phyloP scores from a whole-genome alignment of 345 rosid species.

The Turritis glabra region DNA sequence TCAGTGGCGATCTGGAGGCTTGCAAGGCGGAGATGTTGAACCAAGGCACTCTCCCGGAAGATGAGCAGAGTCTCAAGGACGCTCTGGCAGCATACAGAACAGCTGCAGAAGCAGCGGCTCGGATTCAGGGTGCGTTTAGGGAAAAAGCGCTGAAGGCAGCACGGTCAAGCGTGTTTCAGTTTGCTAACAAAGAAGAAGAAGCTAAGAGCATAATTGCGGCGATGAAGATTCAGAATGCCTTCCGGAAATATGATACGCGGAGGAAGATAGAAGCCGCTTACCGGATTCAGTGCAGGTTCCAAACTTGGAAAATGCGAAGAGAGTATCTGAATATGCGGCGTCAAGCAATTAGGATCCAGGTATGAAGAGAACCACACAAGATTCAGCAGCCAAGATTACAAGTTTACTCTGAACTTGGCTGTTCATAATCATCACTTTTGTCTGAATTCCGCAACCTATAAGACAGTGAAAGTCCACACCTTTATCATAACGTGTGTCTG shows the following conservation, averaged over 20 bases:
- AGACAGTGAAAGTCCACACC: background rate
- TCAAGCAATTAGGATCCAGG: constrained; percentile 83
- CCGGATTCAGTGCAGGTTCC: constrained; percentile 83
- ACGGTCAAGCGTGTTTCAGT: constrained; percentile 49
- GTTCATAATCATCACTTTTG: background rate
- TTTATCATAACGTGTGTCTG: background rate
- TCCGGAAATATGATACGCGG: constrained; percentile 61
- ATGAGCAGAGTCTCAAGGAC: constrained; percentile 70
- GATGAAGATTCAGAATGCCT: constrained; percentile 93
- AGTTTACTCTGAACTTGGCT: background rate
- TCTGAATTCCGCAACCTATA: background rate
- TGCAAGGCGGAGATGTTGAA: constrained; percentile 42
- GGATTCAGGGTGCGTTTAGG: constrained; percentile 84
- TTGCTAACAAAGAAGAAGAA: constrained; percentile 60
- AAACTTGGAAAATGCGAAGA: constrained; percentile 76
- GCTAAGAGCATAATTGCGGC: constrained; percentile 80
- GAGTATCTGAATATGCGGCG: constrained; percentile 76
- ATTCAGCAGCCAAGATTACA: constrained; percentile 4
- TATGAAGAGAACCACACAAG: constrained; percentile 28
- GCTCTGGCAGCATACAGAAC: constrained; percentile 79
- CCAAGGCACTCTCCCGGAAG: constrained; percentile 49
- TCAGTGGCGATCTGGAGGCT: constrained; percentile 60
- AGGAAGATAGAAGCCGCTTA: constrained; percentile 86
- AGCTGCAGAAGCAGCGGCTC: constrained; percentile 92
- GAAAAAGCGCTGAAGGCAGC: constrained; percentile 66